phyloP scores from a whole-genome alignment of 2,329 filamentous ascomycete genomes.

The Didymella pinodella region DNA sequence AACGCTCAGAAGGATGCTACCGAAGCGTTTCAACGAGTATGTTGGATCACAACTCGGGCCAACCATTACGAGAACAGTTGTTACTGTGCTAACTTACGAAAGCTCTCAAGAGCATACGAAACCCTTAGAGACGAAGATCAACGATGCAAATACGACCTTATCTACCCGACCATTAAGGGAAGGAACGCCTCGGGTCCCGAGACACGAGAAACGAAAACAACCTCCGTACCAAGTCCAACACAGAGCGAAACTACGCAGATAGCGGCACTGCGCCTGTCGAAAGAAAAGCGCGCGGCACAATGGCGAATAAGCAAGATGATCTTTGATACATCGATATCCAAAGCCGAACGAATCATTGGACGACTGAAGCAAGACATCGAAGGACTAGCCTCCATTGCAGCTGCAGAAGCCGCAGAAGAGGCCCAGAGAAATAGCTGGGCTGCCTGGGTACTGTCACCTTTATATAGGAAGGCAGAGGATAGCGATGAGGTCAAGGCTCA shows the following conservation, averaged over 20 bases:
- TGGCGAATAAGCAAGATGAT: constrained; percentile 35
- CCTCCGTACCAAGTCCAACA: not conserved
- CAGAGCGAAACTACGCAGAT: constrained; percentile 32
- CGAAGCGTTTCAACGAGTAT: no score
- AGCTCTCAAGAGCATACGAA: constrained; percentile 50
- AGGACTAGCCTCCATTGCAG: constrained; percentile 34
- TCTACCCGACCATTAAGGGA: constrained; percentile 40
- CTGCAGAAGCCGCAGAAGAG: constrained; percentile 39
- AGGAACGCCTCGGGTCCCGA: not conserved
- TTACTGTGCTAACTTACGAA: constrained; percentile 4
- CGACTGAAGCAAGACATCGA: constrained; percentile 40
- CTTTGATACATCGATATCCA: constrained; percentile 24
- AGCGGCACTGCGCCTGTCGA: constrained; percentile 36
- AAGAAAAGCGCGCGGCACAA: constrained; percentile 39
- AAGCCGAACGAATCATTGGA: constrained; percentile 29
- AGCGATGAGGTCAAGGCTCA: constrained; percentile 46
- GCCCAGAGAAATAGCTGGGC: constrained; percentile 46
- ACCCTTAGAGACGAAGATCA: constrained; percentile 45
- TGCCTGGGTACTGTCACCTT: constrained; percentile 34
- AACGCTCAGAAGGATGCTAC: no score
- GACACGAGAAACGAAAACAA: not conserved
- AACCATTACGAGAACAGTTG: no score
- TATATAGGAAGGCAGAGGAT: constrained; percentile 39
- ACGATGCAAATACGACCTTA: constrained; percentile 45
- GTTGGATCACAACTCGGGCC: no score